Percentiles rank a stretch among this genome's conserved stretches.
phyloP scores from a whole-genome alignment of 179 eudicot genomes.

The Heliamphora pulchella region DNA sequence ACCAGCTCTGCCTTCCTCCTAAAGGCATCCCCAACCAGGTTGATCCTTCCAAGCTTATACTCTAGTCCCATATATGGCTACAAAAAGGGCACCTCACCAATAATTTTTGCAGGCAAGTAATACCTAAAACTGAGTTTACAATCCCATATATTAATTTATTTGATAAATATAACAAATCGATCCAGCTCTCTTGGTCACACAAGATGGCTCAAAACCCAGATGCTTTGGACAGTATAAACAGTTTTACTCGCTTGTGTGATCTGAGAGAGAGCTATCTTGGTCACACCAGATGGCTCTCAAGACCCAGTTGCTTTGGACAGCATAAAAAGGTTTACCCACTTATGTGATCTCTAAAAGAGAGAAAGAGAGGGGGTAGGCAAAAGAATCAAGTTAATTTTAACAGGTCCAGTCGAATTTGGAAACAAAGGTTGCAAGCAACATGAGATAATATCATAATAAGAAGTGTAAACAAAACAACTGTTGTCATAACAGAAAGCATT shows the following conservation, averaged over 20 bases:
- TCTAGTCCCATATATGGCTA: not conserved
- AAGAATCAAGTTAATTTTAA: not conserved
- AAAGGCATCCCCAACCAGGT: not conserved
- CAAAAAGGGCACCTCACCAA: not conserved
- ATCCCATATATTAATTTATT: not conserved
- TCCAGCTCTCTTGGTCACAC: not conserved
- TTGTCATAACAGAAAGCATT: not conserved
- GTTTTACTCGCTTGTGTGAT: not conserved
- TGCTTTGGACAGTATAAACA: not conserved
- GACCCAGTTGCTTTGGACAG: not conserved
- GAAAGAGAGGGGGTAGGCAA: not conserved
- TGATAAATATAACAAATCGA: not conserved
- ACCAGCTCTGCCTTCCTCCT: not conserved
- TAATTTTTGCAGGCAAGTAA: not conserved
- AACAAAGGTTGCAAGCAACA: not conserved
- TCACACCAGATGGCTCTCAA: not conserved
- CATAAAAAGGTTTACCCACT: not conserved
- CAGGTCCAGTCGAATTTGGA: not conserved
- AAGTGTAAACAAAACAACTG: not conserved
- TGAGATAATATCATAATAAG: not conserved
- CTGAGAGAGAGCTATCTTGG: not conserved
- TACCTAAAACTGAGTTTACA: not conserved
- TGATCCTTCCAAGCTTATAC: conserved; percentile 1
- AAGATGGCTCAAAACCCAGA: conserved; percentile 1
- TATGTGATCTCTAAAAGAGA: too few species aligned